Evolutionary conservation across 2,329 filamentous ascomycete species (phyloP), one percentile per base, ranked within the genome.

Genomic region (Pyricularia grisea): DNA sequence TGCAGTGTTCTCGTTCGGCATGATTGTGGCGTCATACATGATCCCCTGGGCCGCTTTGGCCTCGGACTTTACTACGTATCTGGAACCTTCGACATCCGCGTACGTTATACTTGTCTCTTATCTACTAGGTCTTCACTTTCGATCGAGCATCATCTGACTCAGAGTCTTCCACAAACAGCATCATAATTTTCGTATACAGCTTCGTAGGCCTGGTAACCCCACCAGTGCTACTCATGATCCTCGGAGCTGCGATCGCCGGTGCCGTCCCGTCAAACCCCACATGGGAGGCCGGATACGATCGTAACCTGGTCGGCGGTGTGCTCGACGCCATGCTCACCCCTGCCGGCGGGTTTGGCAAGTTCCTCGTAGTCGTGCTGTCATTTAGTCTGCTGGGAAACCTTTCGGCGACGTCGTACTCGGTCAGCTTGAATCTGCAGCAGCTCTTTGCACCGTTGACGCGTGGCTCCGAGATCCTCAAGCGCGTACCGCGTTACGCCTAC

Each of bases 241-340:
- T 90, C 0, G 88, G 88, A 7, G 85, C 87, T 11, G 87, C 88
- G n/a, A 88, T 90, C 63, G 87, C 83, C 23, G 87, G 86, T 7
- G 87, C 87, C 33, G 81, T 87, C 1, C 79, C 83, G 28, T 86
- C 83, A 71, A 79, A 85, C 1, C 81, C 84, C 0, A 76, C 77
- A 3, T 89, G 87, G 87, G 72, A 79, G n/a, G 80, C 78, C 3
- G 85, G 81, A 2, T 88, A 88, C 73, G 79, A 83, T 3, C 72
- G 77, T 64, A 85, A 83, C 58, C 81, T 82, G 5, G 83, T 87
- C 0, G 87, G 87, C 31, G 87, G 87, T 64, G 83, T 88, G 3
- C 78, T 90, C 14, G 83, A 83, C 10, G 86, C 84, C 58, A 89
- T 90, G 85, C 79, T 89, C 0, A 77, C 80, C 1, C 83, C 84